phyloP scores from a whole-genome alignment of 164 flowering plant species.

The Annona squamosa region DNA sequence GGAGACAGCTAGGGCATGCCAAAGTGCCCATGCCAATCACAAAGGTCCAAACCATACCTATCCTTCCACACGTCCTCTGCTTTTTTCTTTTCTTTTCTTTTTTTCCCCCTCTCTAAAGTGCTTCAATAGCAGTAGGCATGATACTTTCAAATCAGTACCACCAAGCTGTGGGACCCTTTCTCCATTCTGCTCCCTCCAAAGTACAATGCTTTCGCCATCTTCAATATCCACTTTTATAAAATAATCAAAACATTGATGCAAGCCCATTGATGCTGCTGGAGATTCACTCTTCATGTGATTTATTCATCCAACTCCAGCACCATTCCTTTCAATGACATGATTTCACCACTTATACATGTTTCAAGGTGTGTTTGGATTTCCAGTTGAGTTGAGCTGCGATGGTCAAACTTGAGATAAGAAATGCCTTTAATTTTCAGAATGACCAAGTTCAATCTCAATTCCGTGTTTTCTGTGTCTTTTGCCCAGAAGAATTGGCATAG shows the following conservation, averaged over 20 bases:
- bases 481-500: background rate
- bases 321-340: background rate
- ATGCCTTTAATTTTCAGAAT: background rate
- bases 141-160: background rate
- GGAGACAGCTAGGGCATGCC: background rate
- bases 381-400: background rate
- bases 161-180: slow-evolving; percentile 4
- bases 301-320: background rate
- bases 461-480: background rate
- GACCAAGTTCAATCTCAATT: background rate
- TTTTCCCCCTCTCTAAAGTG: no score
- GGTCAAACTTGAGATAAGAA: background rate
- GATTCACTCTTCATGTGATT: background rate
- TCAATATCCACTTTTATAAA: background rate
- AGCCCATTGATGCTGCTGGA: background rate
- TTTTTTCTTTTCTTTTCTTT: background rate
- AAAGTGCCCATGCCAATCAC: slow-evolving; percentile 8
- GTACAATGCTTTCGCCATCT: background rate
- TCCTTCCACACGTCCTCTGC: slow-evolving; percentile 1
- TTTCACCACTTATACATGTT: background rate
- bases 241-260: background rate
- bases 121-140: background rate
- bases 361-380: background rate
- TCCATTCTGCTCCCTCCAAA: slow-evolving; percentile 6
- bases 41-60: background rate